These are phyloP conservation scores for Trypanosoma brucei DNA, from an alignment of 208 protist genomes.

Conservation along the genomic window DNA sequence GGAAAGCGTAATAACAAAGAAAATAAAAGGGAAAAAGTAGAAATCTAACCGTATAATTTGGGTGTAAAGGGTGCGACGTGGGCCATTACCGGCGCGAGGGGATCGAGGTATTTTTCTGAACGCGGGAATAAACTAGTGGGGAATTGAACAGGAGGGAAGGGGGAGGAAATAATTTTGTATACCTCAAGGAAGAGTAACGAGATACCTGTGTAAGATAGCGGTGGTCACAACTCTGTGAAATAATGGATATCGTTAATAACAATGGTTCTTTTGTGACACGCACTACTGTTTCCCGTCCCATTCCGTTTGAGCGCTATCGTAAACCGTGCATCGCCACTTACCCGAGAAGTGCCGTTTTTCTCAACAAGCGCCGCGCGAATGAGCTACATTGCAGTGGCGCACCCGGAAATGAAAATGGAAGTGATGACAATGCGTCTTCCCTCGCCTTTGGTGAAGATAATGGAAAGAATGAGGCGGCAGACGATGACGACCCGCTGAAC, in stretches of 20 bases:
- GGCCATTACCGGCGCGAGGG: too few relatives aligned
- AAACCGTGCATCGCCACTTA: conserved; percentile 80
- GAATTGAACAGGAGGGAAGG: too few relatives aligned
- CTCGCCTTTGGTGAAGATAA: not conserved
- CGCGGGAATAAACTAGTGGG: too few relatives aligned
- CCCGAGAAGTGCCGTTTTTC: conserved; percentile 80
- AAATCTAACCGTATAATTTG: too few relatives aligned
- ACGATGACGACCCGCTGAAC: conserved; percentile 72
- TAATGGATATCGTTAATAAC: not conserved
- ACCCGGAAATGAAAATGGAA: conserved; percentile 5
- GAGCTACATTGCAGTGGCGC: conserved; percentile 16
- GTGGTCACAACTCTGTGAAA: not conserved
- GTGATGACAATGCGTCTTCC: conserved; percentile 8
- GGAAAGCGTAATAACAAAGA: too few relatives aligned
- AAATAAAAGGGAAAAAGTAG: too few relatives aligned
- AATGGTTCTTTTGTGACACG: conserved; percentile 4
- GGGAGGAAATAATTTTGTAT: too few relatives aligned
- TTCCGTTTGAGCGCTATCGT: conserved; percentile 83
- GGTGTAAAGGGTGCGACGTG: too few relatives aligned
- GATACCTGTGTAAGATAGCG: not conserved
- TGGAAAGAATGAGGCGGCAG: conserved; percentile 22
- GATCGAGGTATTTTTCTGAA: too few relatives aligned
- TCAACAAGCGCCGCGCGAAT: conserved; percentile 81
- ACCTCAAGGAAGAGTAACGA: too few relatives aligned
- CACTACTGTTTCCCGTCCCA: conserved; percentile 13